Base-by-base conservation (phyloP, 2,329 filamentous ascomycete species). In the Alternaria sp. region DNA sequence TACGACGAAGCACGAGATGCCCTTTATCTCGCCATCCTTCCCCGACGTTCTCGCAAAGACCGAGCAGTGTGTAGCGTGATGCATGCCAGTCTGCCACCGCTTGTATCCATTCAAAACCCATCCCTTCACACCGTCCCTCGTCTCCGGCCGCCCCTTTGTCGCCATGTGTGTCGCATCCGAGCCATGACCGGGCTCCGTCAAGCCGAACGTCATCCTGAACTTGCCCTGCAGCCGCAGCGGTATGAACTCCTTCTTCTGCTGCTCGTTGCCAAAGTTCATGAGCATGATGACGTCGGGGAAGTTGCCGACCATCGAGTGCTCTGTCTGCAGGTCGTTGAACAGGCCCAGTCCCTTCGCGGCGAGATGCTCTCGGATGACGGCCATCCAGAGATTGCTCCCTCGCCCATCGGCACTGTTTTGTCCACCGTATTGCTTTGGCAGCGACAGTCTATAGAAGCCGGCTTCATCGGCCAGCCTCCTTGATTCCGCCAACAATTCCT, bases 41-140 rank as follows among this genome's bases (percentile, higher is more conserved):
- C 86, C 86, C 13, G 82, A 82, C 0, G 87, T 89, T 9, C 88
- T 81, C 15, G 88, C 88, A 69, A 90, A 90, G 43, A 89, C 79
- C 28, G 89, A 84, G 71, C 87, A 87, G 75, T 90, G 87, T 3
- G 87, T 89, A 19, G 87, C 87, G 61, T 80, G 79, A 70, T 90
- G 87, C 77, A 88, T 87, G 3, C 87, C 87, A 2, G 86, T 89
- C 81, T 90, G 88, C 88, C 88, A 90, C 77, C 86, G 88, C 79
- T 90, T 90, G 51, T 80, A 81, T 4, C 88, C 88, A 50, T 85
- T 86, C 69, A 90, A 83, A 68, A 85, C 51, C 79, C 83, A 89
- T 7, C 84, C 84, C 2, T 80, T 73, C 5, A 79, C 78, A 1
- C 83, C 85, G 51, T 83, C 80, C 4, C 78, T 79, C 12, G 70